phyloP scores from a whole-genome alignment of 2,329 filamentous ascomycete species.

The Monilinia fructicola region DNA sequence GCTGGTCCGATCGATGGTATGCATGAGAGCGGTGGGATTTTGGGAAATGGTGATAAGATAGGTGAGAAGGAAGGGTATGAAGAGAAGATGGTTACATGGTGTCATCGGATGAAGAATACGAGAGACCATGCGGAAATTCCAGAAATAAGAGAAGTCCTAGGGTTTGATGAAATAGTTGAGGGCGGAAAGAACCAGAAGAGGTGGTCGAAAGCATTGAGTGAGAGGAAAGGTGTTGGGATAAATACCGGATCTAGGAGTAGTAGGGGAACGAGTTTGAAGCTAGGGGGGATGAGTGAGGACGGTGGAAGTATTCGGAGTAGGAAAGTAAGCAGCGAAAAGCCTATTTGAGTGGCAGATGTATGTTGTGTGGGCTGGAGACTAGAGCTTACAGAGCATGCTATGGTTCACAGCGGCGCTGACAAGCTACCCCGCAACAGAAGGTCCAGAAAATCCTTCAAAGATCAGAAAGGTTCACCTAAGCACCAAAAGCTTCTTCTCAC shows the following conservation, averaged over 20 bases:
- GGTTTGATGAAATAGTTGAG: slow-evolving; percentile 49
- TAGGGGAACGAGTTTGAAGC: slow-evolving; percentile 17
- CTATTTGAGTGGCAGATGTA: neutral
- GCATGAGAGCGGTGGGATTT: slow-evolving; percentile 22
- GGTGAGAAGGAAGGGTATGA: slow-evolving; percentile 38
- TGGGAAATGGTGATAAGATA: slow-evolving; percentile 26
- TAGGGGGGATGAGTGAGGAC: slow-evolving; percentile 19
- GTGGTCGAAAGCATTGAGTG: slow-evolving; percentile 49
- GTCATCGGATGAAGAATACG: slow-evolving; percentile 77
- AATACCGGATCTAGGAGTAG: slow-evolving; percentile 35
- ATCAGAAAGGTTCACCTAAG: too few species aligned
- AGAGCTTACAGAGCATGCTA: neutral
- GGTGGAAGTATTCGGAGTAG: slow-evolving; percentile 16
- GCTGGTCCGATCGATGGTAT: slow-evolving; percentile 3
- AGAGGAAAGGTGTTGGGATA: slow-evolving; percentile 54
- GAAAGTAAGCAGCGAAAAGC: neutral
- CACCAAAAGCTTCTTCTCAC: too few species aligned
- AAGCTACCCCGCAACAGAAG: too few species aligned
- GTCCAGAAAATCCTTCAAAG: too few species aligned
- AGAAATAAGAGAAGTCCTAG: slow-evolving; percentile 63
- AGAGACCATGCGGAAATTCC: slow-evolving; percentile 73
- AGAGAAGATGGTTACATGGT: slow-evolving; percentile 70
- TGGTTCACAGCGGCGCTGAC: too few species aligned
- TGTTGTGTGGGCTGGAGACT: neutral
- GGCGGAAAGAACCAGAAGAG: slow-evolving; percentile 45